Evolutionary conservation across 139 green algal genomes (phyloP).

Genomic region (Haematococcus lacustris): DNA sequence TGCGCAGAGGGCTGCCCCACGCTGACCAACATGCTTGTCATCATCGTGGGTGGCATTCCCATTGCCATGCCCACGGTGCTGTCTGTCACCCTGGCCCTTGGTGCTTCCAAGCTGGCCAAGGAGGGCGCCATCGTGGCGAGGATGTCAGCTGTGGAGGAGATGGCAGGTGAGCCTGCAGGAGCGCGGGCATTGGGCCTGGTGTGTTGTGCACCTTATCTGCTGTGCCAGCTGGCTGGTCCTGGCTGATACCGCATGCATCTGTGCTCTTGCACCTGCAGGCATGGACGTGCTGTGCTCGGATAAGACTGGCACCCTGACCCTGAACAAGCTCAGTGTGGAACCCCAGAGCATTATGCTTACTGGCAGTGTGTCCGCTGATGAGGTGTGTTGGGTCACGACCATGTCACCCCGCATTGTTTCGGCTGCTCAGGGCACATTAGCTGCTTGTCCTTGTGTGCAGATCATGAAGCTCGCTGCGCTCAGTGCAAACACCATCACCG

Average conservation of each 20-base stretch:
- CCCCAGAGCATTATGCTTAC: slow-evolving; percentile 3
- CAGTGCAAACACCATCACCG: slow-evolving; percentile 57
- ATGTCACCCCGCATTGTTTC: too few relatives aligned
- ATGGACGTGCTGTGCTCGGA: slow-evolving; percentile 90
- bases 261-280: too few relatives aligned
- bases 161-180: too few relatives aligned
- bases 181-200: too few relatives aligned
- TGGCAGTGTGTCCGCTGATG: too few relatives aligned
- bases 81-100: slow-evolving; percentile 81
- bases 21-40: slow-evolving; percentile 80
- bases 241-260: too few relatives aligned
- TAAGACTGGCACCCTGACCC: slow-evolving; percentile 85
- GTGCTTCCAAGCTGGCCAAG: slow-evolving; percentile 71
- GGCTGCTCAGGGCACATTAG: too few relatives aligned
- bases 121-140: slow-evolving; percentile 86
- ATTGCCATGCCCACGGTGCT: slow-evolving; percentile 92
- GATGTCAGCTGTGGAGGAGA: slow-evolving; percentile 84
- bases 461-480: slow-evolving; percentile 60
- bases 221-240: too few relatives aligned
- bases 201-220: too few relatives aligned
- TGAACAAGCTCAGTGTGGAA: slow-evolving; percentile 67
- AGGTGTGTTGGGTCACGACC: too few relatives aligned
- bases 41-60: slow-evolving; percentile 86
- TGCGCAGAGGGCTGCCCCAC: slow-evolving; percentile 64
- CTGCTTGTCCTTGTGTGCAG: too few relatives aligned